Evolutionary conservation across 139 green algal species (phyloP), one percentile per base, ranked within the genome.

Genomic region (Chlorella sp.): DNA sequence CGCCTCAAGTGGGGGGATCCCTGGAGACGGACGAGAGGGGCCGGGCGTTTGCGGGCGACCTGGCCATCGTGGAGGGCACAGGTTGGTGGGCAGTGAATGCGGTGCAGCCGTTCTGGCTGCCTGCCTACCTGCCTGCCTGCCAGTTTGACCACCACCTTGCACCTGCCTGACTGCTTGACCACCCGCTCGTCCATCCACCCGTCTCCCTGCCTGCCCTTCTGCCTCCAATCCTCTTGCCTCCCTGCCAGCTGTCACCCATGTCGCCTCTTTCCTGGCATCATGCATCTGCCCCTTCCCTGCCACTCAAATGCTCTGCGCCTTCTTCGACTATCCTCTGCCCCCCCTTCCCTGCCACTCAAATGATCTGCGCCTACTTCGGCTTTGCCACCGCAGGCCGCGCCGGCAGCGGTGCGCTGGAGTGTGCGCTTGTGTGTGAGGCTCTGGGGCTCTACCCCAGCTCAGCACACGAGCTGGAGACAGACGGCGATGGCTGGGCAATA

Each of bases 1-100:
- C 60, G 60, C 89, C 39, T 48, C 77, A 86, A 26, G 80, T 85
- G 36, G 71, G 37, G 26, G 37, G 83, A 14, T 19, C 87, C 66
- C 69, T 66, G 36, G 36, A 89, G 48, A 96, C 88, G 0, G 93
- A 97, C 53, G 87, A 81, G 32, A 86, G 85, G 0, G 95, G 95
- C 0, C 76, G 94, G 0, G 95, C 89, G 0, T 96, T 94, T 87
- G 93, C 95, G 73, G 92, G 90, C 0, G 88, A 94, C 64, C 12
- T 97, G 15, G 30, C 34, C 24, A 53, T 97, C 7, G 90, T 32
- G 32, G 88, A 95, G 89, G 95, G 92, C 40, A 91, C 90, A 37
- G 95, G 95, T 88, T 36, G 0, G 75, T 40, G 19, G 39, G 78
- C 22, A 34, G 37, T 28, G 48, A 57, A 57, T 9, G 48, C 73